Evolutionary conservation across 2,329 filamentous ascomycete species (phyloP), one percentile per base, ranked within the genome.

Genomic region (Fusarium penzigii): DNA sequence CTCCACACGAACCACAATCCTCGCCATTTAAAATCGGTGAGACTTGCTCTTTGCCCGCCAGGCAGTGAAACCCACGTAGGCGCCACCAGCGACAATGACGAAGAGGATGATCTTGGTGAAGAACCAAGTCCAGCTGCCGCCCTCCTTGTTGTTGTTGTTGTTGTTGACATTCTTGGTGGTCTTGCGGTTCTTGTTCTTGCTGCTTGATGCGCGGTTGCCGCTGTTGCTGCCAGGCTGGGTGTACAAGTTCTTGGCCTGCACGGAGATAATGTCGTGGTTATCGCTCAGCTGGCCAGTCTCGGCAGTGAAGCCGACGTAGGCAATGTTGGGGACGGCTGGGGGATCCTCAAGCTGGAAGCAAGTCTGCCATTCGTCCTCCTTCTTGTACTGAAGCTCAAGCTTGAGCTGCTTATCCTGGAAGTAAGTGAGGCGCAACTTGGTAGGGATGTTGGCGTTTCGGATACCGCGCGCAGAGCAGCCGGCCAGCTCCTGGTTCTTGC

Each of bases 211-310:
- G 72, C 70, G 72, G 60, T 63, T 70, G 46, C 69, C 67, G 47
- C 78, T 70, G 46, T 69, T 67, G 47, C 78, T 75, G 36, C 82
- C 83, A 64, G 77, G 76, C 29, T 75, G 74, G 51, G 82, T 86
- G 77, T 97, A 97, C 56, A 99, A 78, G 73, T 97, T 99, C 78
- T 88, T 89, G 51, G 93, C 87, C 58, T 86, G 80, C 65, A 99
- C 83, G 46, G 85, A 88, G 70, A 97, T 85, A 72, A 99, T 95
- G 75, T 99, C 94, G 80, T 97, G 93, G 80, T 96, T 96, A 76
- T 99, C 94, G 73, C 87, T 91, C 61, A 99, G 84, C 78, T 99
- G 93, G 68, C 94, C 94, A 14, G 94, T 97, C 78, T 97, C 93
- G 51, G 90, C 88, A 64, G 84, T 88, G 75, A 90, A 90, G 52